These are phyloP conservation scores for Quercus alba DNA, from an alignment of 306 rosid genomes.

Conservation along the genomic window DNA sequence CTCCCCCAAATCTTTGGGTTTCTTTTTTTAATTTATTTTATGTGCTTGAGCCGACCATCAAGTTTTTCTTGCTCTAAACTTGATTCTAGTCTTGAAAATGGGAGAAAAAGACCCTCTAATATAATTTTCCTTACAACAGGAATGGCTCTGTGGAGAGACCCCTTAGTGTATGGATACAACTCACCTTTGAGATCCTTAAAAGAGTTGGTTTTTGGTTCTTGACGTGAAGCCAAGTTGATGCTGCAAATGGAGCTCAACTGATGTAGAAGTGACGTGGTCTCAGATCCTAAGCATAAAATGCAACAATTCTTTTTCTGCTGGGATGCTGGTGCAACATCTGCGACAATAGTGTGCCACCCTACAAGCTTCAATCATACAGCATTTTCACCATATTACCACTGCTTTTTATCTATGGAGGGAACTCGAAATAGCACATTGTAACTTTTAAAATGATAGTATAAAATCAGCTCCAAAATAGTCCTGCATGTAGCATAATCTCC, in stretches of 20 bases:
- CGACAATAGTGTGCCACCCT: not conserved
- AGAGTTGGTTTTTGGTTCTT: constrained; percentile 32
- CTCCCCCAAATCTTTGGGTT: too few relatives aligned
- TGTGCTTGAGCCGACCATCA: too few relatives aligned
- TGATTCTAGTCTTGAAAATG: not conserved
- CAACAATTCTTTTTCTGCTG: not conserved
- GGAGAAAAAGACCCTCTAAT: not conserved
- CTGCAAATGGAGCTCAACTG: not conserved
- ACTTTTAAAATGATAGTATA: not conserved
- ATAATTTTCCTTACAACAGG: not conserved
- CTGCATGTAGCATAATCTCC: not conserved
- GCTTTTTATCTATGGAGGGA: not conserved
- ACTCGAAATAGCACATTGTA: not conserved
- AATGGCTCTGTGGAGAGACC: constrained; percentile 43
- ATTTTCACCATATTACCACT: not conserved
- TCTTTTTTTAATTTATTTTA: too few relatives aligned
- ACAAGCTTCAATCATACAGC: not conserved
- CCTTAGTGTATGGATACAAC: constrained; percentile 21
- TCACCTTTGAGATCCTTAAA: constrained; percentile 35
- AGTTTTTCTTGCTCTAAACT: not conserved
- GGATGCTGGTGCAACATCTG: not conserved
- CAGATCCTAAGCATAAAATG: not conserved
- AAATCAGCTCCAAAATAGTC: not conserved
- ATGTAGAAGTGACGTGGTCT: not conserved
- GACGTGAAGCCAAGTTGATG: not conserved